Evolutionary conservation across 2,329 filamentous ascomycete genomes (phyloP), one percentile per base, ranked within the genome.

Genomic region (Tolypocladium nubicola): DNA sequence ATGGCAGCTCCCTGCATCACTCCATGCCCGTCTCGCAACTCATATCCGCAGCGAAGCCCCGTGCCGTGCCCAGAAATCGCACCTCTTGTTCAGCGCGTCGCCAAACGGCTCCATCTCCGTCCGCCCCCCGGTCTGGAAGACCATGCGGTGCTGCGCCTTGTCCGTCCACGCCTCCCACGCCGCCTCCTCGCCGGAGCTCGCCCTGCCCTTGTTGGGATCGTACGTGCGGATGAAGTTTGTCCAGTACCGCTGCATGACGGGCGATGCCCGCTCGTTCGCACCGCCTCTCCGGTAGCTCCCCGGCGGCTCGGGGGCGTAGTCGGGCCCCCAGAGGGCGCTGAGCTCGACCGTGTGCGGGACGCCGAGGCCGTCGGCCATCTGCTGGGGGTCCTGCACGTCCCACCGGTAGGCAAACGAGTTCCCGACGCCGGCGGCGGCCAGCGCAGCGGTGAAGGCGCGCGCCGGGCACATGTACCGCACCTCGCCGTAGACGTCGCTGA

Each of bases 241-340:
- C 86, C 87, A 91, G 69, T 90, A 92, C 0, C 76, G 79, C 65
- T 89, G 85, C 35, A 88, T 79, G 0, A 87, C 71, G 0, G 80
- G 75, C 1, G 87, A 76, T 7, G 87, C 82, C 0, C 66, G 66
- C 1, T 73, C 78, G 61, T 90, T 90, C 16, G 71, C 69, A 16
- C 73, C 74, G 3, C 73, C 75, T 0, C 72, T 66, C 9, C 68
- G 67, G 62, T 89, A 90, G 52, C 80, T 85, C 2, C 66, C 65
- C 0, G 86, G 85, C 1, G 77, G 73, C 71, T 73, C 70, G 3
- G 79, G 50, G 13, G 58, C 75, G 64, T 86, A 80, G 4, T 77
- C 72, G 0, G 84, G 81, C 0, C 87, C 87, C 73, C 83, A 90
- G 54, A 92, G 83, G 0, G 86, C 84, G 54, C 80, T 78, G 0